Evolutionary conservation across 2,329 filamentous ascomycete species (phyloP), one percentile per base, ranked within the genome.

Genomic region (Diaporthe citri): DNA sequence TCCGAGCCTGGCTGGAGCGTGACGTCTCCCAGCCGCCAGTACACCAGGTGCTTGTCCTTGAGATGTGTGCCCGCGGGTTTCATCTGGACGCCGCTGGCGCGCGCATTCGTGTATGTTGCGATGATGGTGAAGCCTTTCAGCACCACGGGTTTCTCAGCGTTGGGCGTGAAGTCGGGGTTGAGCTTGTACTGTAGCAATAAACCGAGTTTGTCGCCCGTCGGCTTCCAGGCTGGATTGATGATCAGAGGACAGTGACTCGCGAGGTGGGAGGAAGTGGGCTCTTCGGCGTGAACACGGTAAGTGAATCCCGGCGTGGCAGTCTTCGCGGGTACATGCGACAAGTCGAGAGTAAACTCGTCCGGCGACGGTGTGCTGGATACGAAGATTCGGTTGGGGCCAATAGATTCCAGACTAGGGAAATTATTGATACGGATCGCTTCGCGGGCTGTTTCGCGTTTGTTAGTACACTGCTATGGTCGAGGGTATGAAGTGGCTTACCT

Each of bases 381-480:
- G 84, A 98, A 97, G 74, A 95, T 94, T 57, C 95, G 95, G 82
- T 99, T 99, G 1, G 96, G 95, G 0, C 95, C 96, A 74, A 99
- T 96, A 80, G 95, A 95, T 80, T 98, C 97, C 8, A 99, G 89
- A n/a, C 90, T 89, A 13, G 92, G 85, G 82, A 97, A 98, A 82
- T 98, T 97, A 80, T 97, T 95, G 75, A 99, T 90, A 28, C 94
- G 93, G 78, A 98, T 93, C 2, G 87, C 93, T 80, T 96, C 90
- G 41, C 87, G 86, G 28, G 85, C 89, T 91, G 39, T 1, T 25
- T 52, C 31, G 13, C n/a, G 13, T 36, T 28, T 20, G 55, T 55
- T 7, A 57, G 15, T n/a, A 43, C 55, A 8, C n/a, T 55, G 34
- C 34, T 25, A 17, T 15, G 25, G n/a, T 10, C 8, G 46, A 60